Evolutionary conservation across 1,139 yeast genomes (phyloP), one percentile per base, ranked within the genome.

Genomic region (Protomyces inouyei): DNA sequence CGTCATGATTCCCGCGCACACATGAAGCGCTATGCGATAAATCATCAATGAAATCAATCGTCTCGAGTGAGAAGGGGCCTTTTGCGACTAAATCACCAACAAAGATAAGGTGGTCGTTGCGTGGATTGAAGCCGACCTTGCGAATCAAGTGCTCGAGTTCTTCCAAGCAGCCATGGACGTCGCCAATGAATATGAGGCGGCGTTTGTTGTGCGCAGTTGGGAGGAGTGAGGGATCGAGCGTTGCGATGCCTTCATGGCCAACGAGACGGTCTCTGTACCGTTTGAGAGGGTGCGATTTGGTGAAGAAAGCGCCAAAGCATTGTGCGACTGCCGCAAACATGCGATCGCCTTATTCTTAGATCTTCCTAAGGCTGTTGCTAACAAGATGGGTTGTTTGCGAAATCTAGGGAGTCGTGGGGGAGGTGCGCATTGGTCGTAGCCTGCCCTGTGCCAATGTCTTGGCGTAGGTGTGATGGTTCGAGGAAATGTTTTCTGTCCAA

Each of bases 1-100:
- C 80, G 73, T 92, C 98, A 74, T 92, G 97, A 76, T 92, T 92
- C 0, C 98, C 98, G 68, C 95, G 76, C 2, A 92, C 84, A 73
- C 96, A 91, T 60, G 83, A 84, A 18, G 88, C 81, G 3, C 82
- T 76, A 21, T 74, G 67, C 36, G 74, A 72, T 55, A 85, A 80
- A 53, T 89, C 57, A 55, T 52, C 57, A 18, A 59, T 85, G 70
- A 76, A 86, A 66, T 90, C 87, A 36, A 90, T 73, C 3, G 90
- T 89, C 61, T 82, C 83, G 14, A 82, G 68, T 0, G 96, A 87
- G 67, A 87, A 84, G 0, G 88, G 87, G 0, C 98, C 98, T 73
- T 91, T 92, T 65, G 92, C 81, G 37, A 88, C 79, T 73, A 91
- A 88, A 72, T 92, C 98, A 1, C 98, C 98, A 36, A 91, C 75